A percentile compares a stretch with the other conserved stretches of the same genome.
Evolutionary conservation across 192 early-diverging fungal genomes (phyloP).

Genomic region (Podila horticola): DNA sequence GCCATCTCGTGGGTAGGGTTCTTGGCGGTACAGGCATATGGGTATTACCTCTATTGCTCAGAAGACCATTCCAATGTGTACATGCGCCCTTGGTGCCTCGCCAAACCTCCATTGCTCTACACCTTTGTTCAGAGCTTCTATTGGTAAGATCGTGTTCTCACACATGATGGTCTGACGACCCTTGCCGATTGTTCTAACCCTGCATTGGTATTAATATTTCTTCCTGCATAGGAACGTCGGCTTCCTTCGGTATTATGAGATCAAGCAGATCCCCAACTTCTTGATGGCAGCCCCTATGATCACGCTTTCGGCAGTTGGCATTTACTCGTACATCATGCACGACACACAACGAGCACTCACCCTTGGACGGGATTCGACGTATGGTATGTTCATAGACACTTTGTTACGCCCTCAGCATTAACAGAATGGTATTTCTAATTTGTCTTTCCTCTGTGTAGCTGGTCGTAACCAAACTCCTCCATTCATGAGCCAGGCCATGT

Average conservation of each 20-base stretch:
- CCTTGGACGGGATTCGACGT: constrained; percentile 56
- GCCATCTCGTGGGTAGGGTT: constrained; percentile 65
- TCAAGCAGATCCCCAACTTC: constrained; percentile 93
- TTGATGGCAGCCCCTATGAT: constrained; percentile 85
- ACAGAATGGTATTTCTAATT: background rate
- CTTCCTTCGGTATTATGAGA: constrained; percentile 84
- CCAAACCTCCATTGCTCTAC: constrained; percentile 72
- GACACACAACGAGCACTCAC: constrained; percentile 66
- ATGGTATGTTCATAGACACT: background rate
- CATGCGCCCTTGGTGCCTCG: constrained; percentile 75
- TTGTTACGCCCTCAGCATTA: background rate
- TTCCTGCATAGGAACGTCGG: constrained; percentile 75
- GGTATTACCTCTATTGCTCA: constrained; percentile 71
- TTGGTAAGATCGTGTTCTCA: constrained; percentile 63
- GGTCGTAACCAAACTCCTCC: background rate
- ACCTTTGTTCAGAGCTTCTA: constrained; percentile 87
- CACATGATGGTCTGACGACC: too few relatives aligned
- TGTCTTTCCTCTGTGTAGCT: background rate
- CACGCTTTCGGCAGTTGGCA: constrained; percentile 66
- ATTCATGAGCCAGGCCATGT: constrained; percentile 28
- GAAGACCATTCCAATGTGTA: constrained; percentile 7
- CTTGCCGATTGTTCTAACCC: too few relatives aligned
- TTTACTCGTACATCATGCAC: constrained; percentile 62
- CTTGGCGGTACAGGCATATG: constrained; percentile 69
- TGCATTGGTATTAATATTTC: too few relatives aligned